These are phyloP conservation scores for Chrysosporium keratinophilum DNA, from an alignment of 2,329 filamentous ascomycete species.

Conservation along the genomic window DNA sequence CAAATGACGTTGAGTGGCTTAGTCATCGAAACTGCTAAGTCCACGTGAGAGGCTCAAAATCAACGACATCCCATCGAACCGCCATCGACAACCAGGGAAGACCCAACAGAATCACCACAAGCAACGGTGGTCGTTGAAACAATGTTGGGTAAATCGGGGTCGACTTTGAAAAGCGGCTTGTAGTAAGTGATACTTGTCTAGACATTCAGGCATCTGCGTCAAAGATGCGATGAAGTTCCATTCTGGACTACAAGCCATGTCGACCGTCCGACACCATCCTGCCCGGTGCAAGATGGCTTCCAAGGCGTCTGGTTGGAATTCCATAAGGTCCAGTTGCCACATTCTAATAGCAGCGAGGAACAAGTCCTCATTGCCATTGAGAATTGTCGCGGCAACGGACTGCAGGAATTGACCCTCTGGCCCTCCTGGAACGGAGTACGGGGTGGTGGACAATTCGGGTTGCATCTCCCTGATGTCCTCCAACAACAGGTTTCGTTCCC, in stretches of 20 bases:
- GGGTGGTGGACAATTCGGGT: background rate
- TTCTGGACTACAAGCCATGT: background rate
- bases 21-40: background rate
- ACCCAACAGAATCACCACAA: background rate
- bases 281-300: conserved; percentile 10
- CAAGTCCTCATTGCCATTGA: conserved; percentile 14
- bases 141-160: conserved; percentile 1
- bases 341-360: conserved; percentile 10
- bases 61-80: background rate
- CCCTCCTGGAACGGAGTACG: conserved; percentile 6
- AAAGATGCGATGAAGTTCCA: conserved; percentile 2
- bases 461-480: conserved; percentile 8
- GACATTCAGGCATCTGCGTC: background rate
- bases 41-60: background rate
- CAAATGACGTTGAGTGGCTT: background rate
- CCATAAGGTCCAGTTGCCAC: conserved; percentile 9
- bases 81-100: background rate
- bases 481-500: conserved; percentile 8
- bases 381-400: conserved; percentile 6
- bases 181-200: background rate
- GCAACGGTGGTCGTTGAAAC: conserved; percentile 4
- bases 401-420: conserved; percentile 9
- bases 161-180: conserved; percentile 1
- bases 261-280: conserved; percentile 10
- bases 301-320: background rate